A percentile compares a stretch with the other conserved stretches of the same genome.
These are phyloP conservation scores for Aspergillus bridgeri DNA, from an alignment of 495 filamentous ascomycete species.

Conservation along the genomic window DNA sequence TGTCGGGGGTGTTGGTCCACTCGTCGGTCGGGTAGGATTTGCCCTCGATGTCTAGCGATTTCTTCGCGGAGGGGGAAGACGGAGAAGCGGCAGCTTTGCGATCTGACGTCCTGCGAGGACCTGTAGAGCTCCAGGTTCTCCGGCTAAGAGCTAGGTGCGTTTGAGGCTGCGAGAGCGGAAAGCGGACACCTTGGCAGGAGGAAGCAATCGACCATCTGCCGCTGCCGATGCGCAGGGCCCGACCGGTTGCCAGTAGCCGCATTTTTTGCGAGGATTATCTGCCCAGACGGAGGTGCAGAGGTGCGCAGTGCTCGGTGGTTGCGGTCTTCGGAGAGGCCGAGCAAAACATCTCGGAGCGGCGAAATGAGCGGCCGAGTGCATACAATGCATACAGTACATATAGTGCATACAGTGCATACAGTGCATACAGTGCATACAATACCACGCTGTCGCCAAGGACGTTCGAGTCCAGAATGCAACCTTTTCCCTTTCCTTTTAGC, in stretches of 20 bases:
- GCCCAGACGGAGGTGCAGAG: not conserved
- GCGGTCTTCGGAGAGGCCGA: not conserved
- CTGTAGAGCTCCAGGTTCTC: constrained; percentile 37
- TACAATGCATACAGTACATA: not conserved
- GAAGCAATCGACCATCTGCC: constrained; percentile 37
- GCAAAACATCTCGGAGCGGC: constrained; percentile 1
- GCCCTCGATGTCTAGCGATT: constrained; percentile 51
- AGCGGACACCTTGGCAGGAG: constrained; percentile 23
- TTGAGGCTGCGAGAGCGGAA: constrained; percentile 24
- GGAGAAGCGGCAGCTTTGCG: constrained; percentile 9
- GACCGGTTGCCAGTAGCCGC: constrained; percentile 44
- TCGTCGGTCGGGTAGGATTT: constrained; percentile 63
- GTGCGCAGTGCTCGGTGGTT: not conserved
- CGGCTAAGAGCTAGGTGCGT: constrained; percentile 6
- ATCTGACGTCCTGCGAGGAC: constrained; percentile 26
- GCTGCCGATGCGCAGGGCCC: constrained; percentile 41
- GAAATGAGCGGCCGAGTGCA: constrained; percentile 1
- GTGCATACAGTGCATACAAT: no score
- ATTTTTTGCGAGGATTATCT: constrained; percentile 19
- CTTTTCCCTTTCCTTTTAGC: no score
- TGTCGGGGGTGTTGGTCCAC: constrained; percentile 81
- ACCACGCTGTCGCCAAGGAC: no score
- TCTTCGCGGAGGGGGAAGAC: constrained; percentile 7
- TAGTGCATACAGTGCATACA: no score
- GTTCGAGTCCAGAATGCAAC: no score